Conservation (phyloP, 1,139 yeast species). For the Zygosaccharomyces pseudobailii region DNA sequence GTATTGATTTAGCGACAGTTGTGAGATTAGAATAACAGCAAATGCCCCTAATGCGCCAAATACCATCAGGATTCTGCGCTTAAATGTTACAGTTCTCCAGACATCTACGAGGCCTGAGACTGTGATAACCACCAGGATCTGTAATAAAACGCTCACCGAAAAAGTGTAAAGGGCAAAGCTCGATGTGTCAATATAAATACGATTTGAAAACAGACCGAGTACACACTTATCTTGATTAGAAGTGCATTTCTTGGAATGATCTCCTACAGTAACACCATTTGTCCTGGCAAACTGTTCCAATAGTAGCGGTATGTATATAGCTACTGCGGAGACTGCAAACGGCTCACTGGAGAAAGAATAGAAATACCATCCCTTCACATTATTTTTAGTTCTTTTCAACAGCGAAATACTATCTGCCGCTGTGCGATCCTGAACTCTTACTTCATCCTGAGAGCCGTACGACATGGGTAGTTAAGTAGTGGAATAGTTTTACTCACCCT, state of each 20-base stretch:
- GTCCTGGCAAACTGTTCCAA: conserved; percentile 62
- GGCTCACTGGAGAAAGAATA: conserved; percentile 72
- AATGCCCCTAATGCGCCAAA: conserved; percentile 56
- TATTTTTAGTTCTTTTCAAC: conserved; percentile 32
- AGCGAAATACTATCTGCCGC: conserved; percentile 1
- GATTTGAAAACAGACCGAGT: conserved; percentile 35
- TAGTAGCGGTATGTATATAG: conserved; percentile 64
- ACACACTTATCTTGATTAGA: conserved; percentile 35
- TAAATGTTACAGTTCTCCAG: conserved; percentile 41
- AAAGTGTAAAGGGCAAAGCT: conserved; percentile 67
- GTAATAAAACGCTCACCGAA: conserved; percentile 57
- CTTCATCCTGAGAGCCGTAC: conserved; percentile 8
- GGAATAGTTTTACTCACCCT: not conserved
- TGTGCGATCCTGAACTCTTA: not conserved
- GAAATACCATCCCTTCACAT: conserved; percentile 49
- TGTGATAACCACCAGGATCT: conserved; percentile 59
- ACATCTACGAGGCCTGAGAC: conserved; percentile 66
- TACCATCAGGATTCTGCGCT: conserved; percentile 39
- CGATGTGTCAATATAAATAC: conserved; percentile 50
- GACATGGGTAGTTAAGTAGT: conserved; percentile 3
- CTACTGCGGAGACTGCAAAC: conserved; percentile 64
- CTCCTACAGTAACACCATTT: conserved; percentile 54
- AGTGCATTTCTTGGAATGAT: conserved; percentile 45
- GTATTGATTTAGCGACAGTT: conserved; percentile 43
- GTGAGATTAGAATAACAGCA: conserved; percentile 44